Evolutionary conservation across 116 monocot genomes (phyloP).

Genomic region (Cymodocea nodosa): DNA sequence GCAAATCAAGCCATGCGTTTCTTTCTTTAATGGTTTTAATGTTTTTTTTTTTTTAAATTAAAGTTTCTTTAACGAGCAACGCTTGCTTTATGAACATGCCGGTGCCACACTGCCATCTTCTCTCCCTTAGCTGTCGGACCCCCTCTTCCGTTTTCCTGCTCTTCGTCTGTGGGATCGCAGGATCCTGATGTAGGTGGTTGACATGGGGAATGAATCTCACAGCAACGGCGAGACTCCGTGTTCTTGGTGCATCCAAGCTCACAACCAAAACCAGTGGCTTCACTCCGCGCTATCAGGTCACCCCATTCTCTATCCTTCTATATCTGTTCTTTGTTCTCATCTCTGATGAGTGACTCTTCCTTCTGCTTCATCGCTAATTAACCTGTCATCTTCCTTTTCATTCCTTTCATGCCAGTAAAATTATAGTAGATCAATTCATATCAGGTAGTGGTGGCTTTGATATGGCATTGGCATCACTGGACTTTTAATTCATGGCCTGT

Average conservation of each 20-base stretch:
- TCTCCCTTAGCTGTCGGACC: not conserved
- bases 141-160: not conserved
- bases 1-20: not conserved
- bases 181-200: not conserved
- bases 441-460: not conserved
- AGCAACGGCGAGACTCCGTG: not conserved
- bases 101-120: not conserved
- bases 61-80: not conserved
- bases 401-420: not conserved
- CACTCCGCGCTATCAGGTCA: not conserved
- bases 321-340: not conserved
- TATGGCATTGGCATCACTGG: no score
- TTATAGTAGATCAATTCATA: not conserved
- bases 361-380: no score
- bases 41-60: not conserved
- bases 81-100: not conserved
- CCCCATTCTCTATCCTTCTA: no score
- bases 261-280: slow-evolving; percentile 1
- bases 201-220: not conserved
- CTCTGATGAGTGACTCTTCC: no score
- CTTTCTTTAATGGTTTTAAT: not conserved
- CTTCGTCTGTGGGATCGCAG: not conserved
- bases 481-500: no score
- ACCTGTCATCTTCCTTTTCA: not conserved
- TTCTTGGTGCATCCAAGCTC: not conserved